Evolutionary conservation across 2,329 filamentous ascomycete species (phyloP).

Genomic region (Talaromyces albobiverticillius): DNA sequence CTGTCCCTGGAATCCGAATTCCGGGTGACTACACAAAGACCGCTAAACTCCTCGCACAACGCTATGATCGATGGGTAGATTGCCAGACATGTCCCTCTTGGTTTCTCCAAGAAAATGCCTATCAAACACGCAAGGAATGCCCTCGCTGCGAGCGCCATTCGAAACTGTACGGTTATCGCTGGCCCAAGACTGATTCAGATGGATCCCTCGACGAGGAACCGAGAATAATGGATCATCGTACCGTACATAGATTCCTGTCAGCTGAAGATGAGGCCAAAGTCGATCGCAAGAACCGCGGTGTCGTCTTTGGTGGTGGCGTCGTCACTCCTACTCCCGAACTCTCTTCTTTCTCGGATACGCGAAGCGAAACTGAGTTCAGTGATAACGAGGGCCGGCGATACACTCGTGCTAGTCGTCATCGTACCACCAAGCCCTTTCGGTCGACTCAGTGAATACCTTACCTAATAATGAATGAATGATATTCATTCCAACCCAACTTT

Average conservation of each 20-base stretch:
- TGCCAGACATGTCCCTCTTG: slow-evolving; percentile 78
- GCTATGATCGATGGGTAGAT: slow-evolving; percentile 78
- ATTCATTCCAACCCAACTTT: neutral
- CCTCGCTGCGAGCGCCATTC: slow-evolving; percentile 92
- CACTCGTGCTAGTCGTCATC: slow-evolving; percentile 31
- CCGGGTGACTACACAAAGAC: slow-evolving; percentile 84
- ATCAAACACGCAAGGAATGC: slow-evolving; percentile 80
- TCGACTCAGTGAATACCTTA: neutral
- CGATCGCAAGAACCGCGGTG: slow-evolving; percentile 35
- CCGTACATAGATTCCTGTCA: slow-evolving; percentile 77
- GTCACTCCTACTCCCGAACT: slow-evolving; percentile 35
- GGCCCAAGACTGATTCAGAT: slow-evolving; percentile 89
- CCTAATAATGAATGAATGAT: slow-evolving; percentile 4
- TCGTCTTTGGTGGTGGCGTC: slow-evolving; percentile 28
- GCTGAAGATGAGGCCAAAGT: slow-evolving; percentile 61
- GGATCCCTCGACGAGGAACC: slow-evolving; percentile 69
- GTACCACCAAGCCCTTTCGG: slow-evolving; percentile 2
- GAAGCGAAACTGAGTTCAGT: slow-evolving; percentile 37
- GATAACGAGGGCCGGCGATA: slow-evolving; percentile 34
- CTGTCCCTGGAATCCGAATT: slow-evolving; percentile 44
- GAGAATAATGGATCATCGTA: slow-evolving; percentile 77
- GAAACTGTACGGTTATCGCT: slow-evolving; percentile 89
- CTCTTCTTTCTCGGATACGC: slow-evolving; percentile 31
- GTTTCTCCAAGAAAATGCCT: slow-evolving; percentile 87
- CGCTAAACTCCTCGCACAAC: slow-evolving; percentile 69